Conservation (phyloP, 768 basidiomycete genomes). For the Psilocybe sp. region DNA sequence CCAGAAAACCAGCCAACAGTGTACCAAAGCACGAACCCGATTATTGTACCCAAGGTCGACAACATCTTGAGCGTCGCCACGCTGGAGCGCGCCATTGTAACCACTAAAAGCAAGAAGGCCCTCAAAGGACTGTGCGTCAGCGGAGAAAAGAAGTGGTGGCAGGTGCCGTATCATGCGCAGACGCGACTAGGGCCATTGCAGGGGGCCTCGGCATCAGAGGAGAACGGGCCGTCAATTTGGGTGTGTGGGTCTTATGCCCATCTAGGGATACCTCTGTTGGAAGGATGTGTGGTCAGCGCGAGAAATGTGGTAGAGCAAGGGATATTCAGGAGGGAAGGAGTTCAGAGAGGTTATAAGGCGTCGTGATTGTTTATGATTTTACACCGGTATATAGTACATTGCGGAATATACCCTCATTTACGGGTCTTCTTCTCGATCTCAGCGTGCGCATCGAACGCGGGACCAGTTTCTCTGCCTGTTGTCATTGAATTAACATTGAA, state of each 20-base stretch:
- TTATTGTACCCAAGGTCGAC: conserved; percentile 45
- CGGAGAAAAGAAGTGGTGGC: conserved; percentile 39
- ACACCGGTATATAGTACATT: conserved; percentile 8
- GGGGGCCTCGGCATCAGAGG: conserved; percentile 39
- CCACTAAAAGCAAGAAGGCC: conserved; percentile 46
- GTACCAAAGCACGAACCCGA: conserved; percentile 76
- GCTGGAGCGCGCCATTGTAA: conserved; percentile 64
- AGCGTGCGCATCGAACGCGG: conserved; percentile 54
- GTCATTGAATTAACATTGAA: conserved; percentile 5
- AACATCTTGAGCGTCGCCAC: conserved; percentile 54
- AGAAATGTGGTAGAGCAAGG: conserved; percentile 50
- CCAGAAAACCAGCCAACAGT: conserved; percentile 33
- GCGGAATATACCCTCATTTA: conserved; percentile 29
- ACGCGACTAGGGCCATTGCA: conserved; percentile 47
- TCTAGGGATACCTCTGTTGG: conserved; percentile 72
- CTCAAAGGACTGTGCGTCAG: conserved; percentile 42
- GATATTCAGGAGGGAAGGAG: conserved; percentile 33
- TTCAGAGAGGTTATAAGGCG: conserved; percentile 19
- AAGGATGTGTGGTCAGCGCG: conserved; percentile 79
- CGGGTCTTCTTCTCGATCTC: conserved; percentile 65
- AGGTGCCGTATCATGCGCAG: conserved; percentile 33
- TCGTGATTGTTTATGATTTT: conserved; percentile 14
- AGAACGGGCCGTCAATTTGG: conserved; percentile 51
- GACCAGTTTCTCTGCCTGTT: conserved; percentile 52
- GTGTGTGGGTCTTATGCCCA: conserved; percentile 72